Evolutionary conservation across 768 basidiomycete genomes (phyloP).

Genomic region (Rhizopogon vinicolor): DNA sequence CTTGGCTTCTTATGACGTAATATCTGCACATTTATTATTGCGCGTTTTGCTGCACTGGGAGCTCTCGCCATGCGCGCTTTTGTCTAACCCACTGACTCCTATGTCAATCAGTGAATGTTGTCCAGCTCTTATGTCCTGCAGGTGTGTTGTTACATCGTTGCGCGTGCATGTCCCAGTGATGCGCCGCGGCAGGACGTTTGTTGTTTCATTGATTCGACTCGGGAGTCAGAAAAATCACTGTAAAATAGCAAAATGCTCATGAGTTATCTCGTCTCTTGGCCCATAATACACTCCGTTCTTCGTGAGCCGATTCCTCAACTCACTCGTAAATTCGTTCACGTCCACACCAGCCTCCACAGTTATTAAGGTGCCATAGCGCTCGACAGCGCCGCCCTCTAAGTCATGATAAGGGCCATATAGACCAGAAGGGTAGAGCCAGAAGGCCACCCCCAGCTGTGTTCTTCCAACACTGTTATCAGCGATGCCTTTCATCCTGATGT

Average conservation of each 20-base stretch:
- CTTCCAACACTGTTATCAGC: neutral
- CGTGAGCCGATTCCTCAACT: neutral
- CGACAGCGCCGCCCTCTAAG: constrained; percentile 5
- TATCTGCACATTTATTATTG: too few species aligned
- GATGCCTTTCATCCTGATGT: neutral
- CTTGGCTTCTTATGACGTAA: too few species aligned
- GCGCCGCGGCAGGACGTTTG: too few species aligned
- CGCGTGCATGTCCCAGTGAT: too few species aligned
- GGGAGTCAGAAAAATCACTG: too few species aligned
- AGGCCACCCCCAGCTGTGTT: neutral
- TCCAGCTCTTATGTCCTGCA: too few species aligned
- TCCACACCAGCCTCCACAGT: constrained; percentile 6
- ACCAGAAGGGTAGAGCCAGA: constrained; percentile 12
- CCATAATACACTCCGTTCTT: neutral
- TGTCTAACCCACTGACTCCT: too few species aligned
- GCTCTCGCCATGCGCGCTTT: too few species aligned
- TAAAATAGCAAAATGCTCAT: neutral
- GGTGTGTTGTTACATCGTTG: too few species aligned
- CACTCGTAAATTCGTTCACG: neutral
- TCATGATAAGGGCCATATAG: constrained; percentile 6
- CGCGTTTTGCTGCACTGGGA: too few species aligned
- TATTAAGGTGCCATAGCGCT: constrained; percentile 8
- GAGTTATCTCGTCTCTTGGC: neutral
- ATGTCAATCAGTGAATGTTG: too few species aligned
- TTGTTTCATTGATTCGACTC: too few species aligned